Percentiles rank a stretch among this genome's conserved stretches.
Evolutionary conservation across 768 basidiomycete species (phyloP).

Genomic region (Phaeotremella fagi): DNA sequence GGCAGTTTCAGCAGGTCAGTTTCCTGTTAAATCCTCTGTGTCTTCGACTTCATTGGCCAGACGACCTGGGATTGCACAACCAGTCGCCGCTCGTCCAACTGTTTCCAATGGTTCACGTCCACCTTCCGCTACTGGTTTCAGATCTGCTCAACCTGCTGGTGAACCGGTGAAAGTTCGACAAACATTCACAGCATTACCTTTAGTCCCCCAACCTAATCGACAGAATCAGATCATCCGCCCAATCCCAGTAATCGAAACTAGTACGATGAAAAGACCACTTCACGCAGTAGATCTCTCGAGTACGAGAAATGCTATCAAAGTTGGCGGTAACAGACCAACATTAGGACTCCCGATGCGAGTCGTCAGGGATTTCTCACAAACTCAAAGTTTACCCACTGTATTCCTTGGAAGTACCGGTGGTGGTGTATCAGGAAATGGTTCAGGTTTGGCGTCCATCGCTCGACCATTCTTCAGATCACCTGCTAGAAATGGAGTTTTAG

Average conservation of each 20-base stretch:
- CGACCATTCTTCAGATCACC: slow-evolving; percentile 13
- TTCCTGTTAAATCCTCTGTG: no score
- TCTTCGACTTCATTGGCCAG: no score
- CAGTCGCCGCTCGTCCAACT: background rate
- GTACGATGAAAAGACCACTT: no score
- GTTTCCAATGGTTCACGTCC: no score
- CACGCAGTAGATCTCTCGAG: background rate
- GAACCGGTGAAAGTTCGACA: no score
- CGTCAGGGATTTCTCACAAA: slow-evolving; percentile 5
- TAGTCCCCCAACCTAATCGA: no score
- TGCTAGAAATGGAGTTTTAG: slow-evolving; percentile 4
- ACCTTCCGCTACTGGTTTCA: background rate
- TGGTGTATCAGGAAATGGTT: background rate
- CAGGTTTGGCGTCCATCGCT: background rate
- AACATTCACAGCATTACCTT: no score
- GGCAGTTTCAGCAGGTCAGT: no score
- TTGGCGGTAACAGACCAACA: slow-evolving; percentile 2
- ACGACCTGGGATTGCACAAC: no score
- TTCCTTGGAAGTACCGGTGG: slow-evolving; percentile 16
- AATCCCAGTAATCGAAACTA: no score
- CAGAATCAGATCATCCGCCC: background rate
- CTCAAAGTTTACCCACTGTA: slow-evolving; percentile 7
- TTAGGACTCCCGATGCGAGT: slow-evolving; percentile 29
- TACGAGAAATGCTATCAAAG: background rate
- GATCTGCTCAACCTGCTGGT: slow-evolving; percentile 2